Conservation (phyloP, 139 green algal species). For the Picochlorum sp. region DNA sequence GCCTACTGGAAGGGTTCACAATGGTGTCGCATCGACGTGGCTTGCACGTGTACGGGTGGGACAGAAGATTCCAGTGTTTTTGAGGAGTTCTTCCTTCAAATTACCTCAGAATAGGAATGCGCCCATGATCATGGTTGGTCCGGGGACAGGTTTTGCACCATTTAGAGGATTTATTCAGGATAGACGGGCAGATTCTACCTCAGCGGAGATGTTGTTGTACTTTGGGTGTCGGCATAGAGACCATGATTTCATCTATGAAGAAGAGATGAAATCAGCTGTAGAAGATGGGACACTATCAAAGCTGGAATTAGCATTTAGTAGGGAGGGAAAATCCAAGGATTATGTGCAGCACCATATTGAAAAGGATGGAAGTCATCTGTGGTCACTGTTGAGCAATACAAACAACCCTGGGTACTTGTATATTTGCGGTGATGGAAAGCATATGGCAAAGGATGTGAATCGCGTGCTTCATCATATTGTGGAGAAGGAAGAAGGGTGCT, state of each 20-base stretch:
- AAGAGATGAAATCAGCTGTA: conserved; percentile 55
- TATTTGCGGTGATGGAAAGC: conserved; percentile 92
- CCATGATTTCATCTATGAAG: conserved; percentile 81
- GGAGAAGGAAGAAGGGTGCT: conserved; percentile 28
- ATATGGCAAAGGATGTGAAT: conserved; percentile 96
- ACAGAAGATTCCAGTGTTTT: conserved; percentile 55
- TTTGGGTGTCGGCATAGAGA: conserved; percentile 75
- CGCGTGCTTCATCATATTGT: conserved; percentile 39
- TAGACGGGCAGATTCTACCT: conserved; percentile 32
- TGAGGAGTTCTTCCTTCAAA: conserved; percentile 81
- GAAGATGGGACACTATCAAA: conserved; percentile 48
- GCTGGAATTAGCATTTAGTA: conserved; percentile 72
- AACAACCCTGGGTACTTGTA: conserved; percentile 61
- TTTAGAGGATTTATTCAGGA: conserved; percentile 97
- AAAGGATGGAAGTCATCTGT: conserved; percentile 32
- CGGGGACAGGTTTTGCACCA: conserved; percentile 90
- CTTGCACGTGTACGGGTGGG: conserved; percentile 23
- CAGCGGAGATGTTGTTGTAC: conserved; percentile 54
- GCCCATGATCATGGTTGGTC: conserved; percentile 93
- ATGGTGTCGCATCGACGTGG: conserved; percentile 59
- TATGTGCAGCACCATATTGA: conserved; percentile 86
- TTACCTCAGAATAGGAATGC: conserved; percentile 54
- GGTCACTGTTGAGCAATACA: conserved; percentile 17
- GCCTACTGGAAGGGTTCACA: conserved; percentile 62
- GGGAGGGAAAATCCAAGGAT: conserved; percentile 51